Conservation (phyloP, 2,329 filamentous ascomycete species). For the Tricladium varicosporioides region DNA sequence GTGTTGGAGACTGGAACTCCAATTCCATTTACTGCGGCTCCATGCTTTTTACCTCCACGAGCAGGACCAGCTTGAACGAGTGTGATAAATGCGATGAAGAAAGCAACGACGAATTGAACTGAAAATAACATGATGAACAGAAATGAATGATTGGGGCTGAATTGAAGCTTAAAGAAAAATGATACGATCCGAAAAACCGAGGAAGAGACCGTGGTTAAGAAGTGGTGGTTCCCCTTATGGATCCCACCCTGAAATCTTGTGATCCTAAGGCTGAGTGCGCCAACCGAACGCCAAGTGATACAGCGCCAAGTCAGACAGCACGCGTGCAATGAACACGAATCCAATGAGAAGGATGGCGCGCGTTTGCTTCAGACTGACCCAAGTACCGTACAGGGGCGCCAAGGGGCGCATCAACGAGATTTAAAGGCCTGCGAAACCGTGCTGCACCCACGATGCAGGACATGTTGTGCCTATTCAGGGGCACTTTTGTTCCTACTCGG, state of each 20-base stretch:
- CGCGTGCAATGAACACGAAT: constrained; percentile 6
- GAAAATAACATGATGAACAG: too few relatives aligned
- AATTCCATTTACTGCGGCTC: constrained; percentile 26
- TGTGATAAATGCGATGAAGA: constrained; percentile 6
- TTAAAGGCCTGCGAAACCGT: too few relatives aligned
- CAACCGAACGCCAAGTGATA: constrained; percentile 11
- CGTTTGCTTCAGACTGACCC: neutral
- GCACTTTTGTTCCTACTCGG: too few relatives aligned
- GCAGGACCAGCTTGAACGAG: constrained; percentile 5
- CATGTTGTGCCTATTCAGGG: too few relatives aligned
- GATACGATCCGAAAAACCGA: constrained; percentile 4
- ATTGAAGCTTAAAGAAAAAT: constrained; percentile 8
- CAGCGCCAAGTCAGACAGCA: constrained; percentile 20
- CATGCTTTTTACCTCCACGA: neutral
- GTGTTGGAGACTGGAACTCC: constrained; percentile 50
- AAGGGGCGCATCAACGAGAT: neutral
- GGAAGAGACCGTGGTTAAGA: constrained; percentile 8
- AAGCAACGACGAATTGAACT: constrained; percentile 4
- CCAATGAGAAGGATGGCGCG: constrained; percentile 6
- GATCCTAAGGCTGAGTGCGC: neutral
- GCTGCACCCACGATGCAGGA: too few relatives aligned
- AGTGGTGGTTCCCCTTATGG: constrained; percentile 1
- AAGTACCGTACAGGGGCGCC: neutral
- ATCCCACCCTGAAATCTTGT: neutral
- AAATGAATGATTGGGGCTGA: neutral